Conservation (phyloP, 225 moss, liverwort and hornwort species). For the Lunularia cruciata region DNA sequence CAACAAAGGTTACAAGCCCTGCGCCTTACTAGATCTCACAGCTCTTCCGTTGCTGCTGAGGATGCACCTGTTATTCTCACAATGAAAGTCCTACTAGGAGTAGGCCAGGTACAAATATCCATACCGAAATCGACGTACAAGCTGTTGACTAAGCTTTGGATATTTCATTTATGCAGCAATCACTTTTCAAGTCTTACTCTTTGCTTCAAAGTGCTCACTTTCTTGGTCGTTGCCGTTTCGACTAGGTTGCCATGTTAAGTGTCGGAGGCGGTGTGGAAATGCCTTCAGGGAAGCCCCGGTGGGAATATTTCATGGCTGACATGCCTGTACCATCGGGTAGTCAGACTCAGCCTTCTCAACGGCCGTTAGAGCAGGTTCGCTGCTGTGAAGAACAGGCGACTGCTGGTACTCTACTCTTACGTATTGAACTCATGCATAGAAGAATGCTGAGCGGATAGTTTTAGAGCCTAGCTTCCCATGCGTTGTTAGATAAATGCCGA, state of each 20-base stretch:
- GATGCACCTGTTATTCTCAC: conserved; percentile 52
- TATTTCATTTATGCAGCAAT: too few species aligned
- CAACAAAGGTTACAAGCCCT: conserved; percentile 15
- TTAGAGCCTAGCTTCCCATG: too few species aligned
- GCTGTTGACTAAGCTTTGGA: too few species aligned
- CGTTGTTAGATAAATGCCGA: too few species aligned
- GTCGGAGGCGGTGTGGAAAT: conserved; percentile 56
- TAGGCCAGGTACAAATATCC: conserved; percentile 45
- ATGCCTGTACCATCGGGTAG: conserved; percentile 30
- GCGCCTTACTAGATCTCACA: conserved; percentile 9
- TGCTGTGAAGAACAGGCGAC: conserved; percentile 49
- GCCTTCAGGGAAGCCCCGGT: conserved; percentile 52
- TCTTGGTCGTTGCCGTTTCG: too few species aligned
- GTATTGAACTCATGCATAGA: too few species aligned
- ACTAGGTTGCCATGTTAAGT: conserved; percentile 50
- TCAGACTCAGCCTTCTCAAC: conserved; percentile 14
- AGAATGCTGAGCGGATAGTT: too few species aligned
- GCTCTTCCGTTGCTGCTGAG: neutral
- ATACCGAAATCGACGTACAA: neutral
- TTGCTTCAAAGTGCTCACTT: neutral
- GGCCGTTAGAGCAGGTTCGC: conserved; percentile 52
- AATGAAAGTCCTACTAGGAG: conserved; percentile 53
- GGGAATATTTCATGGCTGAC: conserved; percentile 61
- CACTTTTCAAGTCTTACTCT: neutral
- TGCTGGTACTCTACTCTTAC: conserved; percentile 30